These are phyloP conservation scores for Sutorius australiensis DNA, from an alignment of 768 basidiomycete genomes.

Conservation along the genomic window DNA sequence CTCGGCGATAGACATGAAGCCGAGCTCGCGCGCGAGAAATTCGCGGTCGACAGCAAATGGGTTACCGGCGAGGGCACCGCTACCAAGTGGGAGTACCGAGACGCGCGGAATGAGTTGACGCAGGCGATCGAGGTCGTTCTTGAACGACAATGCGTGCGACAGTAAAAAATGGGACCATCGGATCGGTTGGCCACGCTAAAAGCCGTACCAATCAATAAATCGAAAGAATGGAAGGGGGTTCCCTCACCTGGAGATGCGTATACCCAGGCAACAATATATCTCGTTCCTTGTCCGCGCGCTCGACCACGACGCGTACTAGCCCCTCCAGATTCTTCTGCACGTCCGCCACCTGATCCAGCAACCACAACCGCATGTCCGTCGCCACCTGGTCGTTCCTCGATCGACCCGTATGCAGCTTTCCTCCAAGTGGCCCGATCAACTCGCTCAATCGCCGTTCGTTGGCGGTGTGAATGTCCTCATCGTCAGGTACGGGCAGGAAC, in stretches of 20 bases:
- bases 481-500: conserved; percentile 80
- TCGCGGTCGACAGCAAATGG: conserved; percentile 93
- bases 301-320: conserved; percentile 83
- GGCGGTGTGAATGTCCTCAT: conserved; percentile 99
- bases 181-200: conserved; percentile 93
- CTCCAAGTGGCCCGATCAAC: conserved; percentile 86
- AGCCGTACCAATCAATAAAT: background rate
- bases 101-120: conserved; percentile 82
- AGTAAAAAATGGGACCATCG: conserved; percentile 97
- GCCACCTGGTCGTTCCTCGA: conserved; percentile 98
- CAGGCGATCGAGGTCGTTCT: conserved; percentile 83
- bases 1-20: conserved; percentile 83
- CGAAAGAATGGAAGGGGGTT: background rate
- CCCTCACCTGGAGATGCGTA: conserved; percentile 87
- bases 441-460: conserved; percentile 94
- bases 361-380: conserved; percentile 97
- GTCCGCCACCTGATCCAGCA: conserved; percentile 70
- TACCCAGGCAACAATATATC: conserved; percentile 92
- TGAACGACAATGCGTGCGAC: conserved; percentile 92
- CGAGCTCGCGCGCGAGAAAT: conserved; percentile 86
- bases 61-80: conserved; percentile 94
- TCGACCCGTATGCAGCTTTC: conserved; percentile 95
- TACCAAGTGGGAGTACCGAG: conserved; percentile 90
- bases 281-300: conserved; percentile 91
- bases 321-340: conserved; percentile 68